A percentile compares a stretch with the other conserved stretches of the same genome.
Evolutionary conservation across 169 alveolate genomes (phyloP).

Genomic region (Plasmodium falciparum): DNA sequence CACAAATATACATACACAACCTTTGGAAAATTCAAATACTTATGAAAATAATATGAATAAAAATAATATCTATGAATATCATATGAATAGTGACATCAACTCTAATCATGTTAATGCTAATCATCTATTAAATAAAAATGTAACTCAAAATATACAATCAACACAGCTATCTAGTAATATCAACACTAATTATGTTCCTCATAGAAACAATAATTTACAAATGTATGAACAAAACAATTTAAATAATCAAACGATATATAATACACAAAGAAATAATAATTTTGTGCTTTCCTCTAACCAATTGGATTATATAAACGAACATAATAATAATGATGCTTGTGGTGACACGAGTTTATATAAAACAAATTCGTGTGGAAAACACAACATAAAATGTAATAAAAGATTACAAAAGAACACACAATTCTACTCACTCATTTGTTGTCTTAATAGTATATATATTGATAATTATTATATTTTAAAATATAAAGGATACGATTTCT

Average conservation of each 20-base stretch:
- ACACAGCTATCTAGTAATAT: not conserved
- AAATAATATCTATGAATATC: not conserved
- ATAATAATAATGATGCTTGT: not conserved
- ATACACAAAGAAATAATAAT: not conserved
- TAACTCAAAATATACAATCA: too few species aligned
- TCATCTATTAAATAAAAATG: too few species aligned
- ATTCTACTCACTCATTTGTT: conserved; percentile 46
- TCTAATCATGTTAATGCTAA: not conserved
- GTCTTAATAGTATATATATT: conserved; percentile 70
- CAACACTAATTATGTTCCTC: not conserved
- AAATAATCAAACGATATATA: not conserved
- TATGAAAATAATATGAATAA: not conserved
- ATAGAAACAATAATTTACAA: not conserved
- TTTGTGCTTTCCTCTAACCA: not conserved
- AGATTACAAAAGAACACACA: not conserved
- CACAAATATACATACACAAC: too few species aligned
- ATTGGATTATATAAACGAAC: not conserved
- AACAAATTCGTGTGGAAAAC: not conserved
- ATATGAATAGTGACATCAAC: not conserved
- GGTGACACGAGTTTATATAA: not conserved
- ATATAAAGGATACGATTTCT: conserved; percentile 22
- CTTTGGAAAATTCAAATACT: too few species aligned
- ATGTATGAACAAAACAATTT: not conserved
- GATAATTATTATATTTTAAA: conserved; percentile 59
- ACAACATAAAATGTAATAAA: not conserved